Conservation (phyloP, 2,329 filamentous ascomycete species). For the Torrubiellomyces zombiae region DNA sequence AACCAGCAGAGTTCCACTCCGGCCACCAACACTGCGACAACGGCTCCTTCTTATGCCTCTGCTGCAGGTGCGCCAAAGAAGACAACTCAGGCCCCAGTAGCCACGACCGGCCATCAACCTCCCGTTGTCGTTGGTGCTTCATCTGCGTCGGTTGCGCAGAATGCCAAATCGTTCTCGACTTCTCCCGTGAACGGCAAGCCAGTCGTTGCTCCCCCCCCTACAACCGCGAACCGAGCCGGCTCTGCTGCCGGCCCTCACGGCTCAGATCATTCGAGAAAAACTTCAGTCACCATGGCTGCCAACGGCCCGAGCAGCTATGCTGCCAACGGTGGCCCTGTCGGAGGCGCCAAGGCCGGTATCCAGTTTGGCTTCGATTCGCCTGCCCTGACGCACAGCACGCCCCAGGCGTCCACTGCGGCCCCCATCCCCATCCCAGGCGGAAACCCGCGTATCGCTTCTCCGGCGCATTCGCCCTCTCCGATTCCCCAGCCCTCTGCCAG, state of each 20-base stretch:
- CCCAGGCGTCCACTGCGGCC: conserved; percentile 36
- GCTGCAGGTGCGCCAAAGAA: conserved; percentile 48
- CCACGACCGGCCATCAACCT: conserved; percentile 38
- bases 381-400: conserved; percentile 48
- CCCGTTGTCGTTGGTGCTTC: conserved; percentile 39
- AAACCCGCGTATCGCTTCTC: conserved; percentile 60
- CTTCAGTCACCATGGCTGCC: conserved; percentile 80
- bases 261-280: conserved; percentile 65
- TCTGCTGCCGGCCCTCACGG: conserved; percentile 52
- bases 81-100: conserved; percentile 41
- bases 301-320: conserved; percentile 61
- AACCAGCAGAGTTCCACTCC: conserved; percentile 34
- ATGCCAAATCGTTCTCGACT: conserved; percentile 48
- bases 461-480: conserved; percentile 76
- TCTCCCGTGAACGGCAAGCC: conserved; percentile 76
- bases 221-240: conserved; percentile 47
- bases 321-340: conserved; percentile 53
- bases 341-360: conserved; percentile 46
- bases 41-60: conserved; percentile 49
- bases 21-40: conserved; percentile 41
- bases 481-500: conserved; percentile 77
- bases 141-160: conserved; percentile 31
- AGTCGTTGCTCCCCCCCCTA: conserved; percentile 52
- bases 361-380: conserved; percentile 73
- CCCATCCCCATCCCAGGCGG: conserved; percentile 46